Evolutionary conservation across 192 early-diverging fungal genomes (phyloP), one percentile per base, ranked within the genome.

Genomic region (Entomortierella parvispora): DNA sequence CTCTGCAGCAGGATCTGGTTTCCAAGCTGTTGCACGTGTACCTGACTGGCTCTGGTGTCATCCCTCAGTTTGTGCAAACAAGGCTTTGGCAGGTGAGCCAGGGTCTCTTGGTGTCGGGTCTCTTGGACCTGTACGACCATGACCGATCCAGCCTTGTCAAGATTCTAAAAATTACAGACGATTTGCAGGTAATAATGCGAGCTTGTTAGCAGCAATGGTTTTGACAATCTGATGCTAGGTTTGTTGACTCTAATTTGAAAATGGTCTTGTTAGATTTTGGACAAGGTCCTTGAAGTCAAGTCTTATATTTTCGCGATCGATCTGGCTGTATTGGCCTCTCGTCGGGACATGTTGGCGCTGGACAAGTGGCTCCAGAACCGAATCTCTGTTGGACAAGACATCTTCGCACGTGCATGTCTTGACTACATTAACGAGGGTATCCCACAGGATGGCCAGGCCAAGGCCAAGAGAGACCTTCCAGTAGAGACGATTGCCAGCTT

Each of bases 331-430:
- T 77, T 96, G 12, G 93, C 94, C 2, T 91, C 90, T 4, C 82
- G 92, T 5, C 81, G 92, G 23, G 90, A 94, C 60, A 91, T 89
- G 51, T 69, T 96, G 4, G 94, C 93, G 57, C 66, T 96, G 2
- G 94, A 95, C 66, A 94, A 93, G 66, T 96, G 93, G 93, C 71
- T 96, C 9, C 87, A 84, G 61, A 93, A 93, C 51, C 88, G 90
- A 29, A 84, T 95, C 12, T 50, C 68, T 8, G 84, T 87, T 11
- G 85, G 89, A 37, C 85, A 89, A 22, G 88, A 90, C 46, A 37
- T 71, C 14, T 96, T 96, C 80, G 58, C 89, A 42, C 80, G 82
- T n/a, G 87, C 90, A 0, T 93, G 93, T 71, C 74, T 96, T 47
- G 91, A 94, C 23, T 94, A 92, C 66, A 68, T 96, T 31, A 83